Conservation (phyloP, 2,329 filamentous ascomycete species). For the Dactylellina sp. region DNA sequence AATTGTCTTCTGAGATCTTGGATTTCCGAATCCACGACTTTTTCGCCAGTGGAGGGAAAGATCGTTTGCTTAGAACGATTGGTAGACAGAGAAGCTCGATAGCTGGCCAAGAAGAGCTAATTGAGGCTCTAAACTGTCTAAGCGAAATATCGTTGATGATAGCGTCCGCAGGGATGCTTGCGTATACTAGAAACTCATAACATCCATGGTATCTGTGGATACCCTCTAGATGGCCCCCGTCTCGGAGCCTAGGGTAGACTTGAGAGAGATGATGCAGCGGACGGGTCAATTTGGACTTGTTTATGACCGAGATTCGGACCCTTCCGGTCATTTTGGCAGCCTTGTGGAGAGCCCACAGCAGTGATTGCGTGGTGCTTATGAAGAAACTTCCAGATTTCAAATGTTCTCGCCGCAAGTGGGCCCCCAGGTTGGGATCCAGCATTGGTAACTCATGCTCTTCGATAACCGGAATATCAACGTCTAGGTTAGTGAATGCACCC, state of each 20-base stretch:
- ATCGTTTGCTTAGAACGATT: too few relatives aligned
- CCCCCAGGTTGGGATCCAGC: background rate
- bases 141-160: conserved; percentile 26
- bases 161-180: background rate
- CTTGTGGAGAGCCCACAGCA: conserved; percentile 33
- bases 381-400: conserved; percentile 10
- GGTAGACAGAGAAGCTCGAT: too few relatives aligned
- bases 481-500: background rate
- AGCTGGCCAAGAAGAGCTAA: background rate
- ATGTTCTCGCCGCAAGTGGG: background rate
- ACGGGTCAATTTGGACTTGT: background rate
- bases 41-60: too few relatives aligned
- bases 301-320: conserved; percentile 6
- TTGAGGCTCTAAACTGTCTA: background rate
- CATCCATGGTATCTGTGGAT: conserved; percentile 13
- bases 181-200: conserved; percentile 36
- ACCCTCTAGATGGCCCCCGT: background rate
- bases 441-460: background rate
- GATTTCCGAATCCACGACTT: too few relatives aligned
- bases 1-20: too few relatives aligned
- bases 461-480: background rate
- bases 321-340: background rate
- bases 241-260: background rate
- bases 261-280: background rate
- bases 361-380: conserved; percentile 20